phyloP scores from a whole-genome alignment of 345 rosid genomes.

The Camelina hispida region DNA sequence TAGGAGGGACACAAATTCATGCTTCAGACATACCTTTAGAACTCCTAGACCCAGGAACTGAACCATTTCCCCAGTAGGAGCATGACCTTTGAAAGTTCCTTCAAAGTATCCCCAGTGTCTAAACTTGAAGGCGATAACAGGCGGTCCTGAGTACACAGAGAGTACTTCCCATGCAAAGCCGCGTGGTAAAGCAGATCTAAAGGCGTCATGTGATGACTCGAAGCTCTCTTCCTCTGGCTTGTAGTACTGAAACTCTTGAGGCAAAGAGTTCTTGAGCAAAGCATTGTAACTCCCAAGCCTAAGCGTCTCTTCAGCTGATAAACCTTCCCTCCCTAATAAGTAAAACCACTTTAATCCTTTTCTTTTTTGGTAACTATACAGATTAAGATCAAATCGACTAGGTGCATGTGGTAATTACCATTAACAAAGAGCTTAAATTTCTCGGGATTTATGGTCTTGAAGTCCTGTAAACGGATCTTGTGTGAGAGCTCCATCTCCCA shows the following conservation, averaged over 20 bases:
- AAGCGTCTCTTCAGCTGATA: conserved; percentile 70
- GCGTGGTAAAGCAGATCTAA: conserved; percentile 66
- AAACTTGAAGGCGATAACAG: conserved; percentile 72
- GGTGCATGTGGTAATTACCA: conserved; percentile 49
- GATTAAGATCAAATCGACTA: conserved; percentile 12
- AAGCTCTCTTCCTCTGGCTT: conserved; percentile 75
- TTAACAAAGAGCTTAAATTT: conserved; percentile 77
- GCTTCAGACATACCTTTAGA: conserved; percentile 56
- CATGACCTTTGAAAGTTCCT: conserved; percentile 74
- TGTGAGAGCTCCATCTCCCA: conserved; percentile 94
- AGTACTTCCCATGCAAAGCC: conserved; percentile 92
- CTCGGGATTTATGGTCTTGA: conserved; percentile 71
- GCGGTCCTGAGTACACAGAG: conserved; percentile 75
- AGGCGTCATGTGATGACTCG: conserved; percentile 74
- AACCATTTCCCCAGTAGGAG: conserved; percentile 69
- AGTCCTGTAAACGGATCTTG: conserved; percentile 67
- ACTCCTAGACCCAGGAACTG: conserved; percentile 69
- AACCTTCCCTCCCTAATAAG: conserved; percentile 66
- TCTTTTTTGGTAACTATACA: conserved; percentile 4
- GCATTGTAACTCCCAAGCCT: conserved; percentile 76
- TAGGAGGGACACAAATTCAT: background rate
- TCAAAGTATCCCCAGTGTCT: conserved; percentile 92
- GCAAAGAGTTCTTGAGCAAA: conserved; percentile 60
- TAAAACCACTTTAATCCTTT: background rate
- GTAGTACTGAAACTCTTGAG: conserved; percentile 62